These are phyloP conservation scores for Salvia sclarea DNA, from an alignment of 305 asterid genomes.

Conservation along the genomic window DNA sequence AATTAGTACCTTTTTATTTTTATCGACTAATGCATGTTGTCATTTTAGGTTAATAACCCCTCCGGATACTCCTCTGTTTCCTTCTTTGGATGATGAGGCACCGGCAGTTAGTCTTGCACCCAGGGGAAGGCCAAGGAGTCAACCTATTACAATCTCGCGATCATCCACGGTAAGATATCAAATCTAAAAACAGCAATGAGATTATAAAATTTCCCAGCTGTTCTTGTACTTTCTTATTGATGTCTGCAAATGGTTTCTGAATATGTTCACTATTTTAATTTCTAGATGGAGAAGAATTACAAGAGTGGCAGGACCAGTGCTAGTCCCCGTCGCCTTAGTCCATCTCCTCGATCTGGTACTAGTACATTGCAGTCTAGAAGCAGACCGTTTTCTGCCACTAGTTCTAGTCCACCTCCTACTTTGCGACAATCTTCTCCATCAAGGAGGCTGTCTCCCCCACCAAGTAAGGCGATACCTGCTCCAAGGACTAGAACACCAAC, in stretches of 20 bases:
- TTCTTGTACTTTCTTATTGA: slow-evolving; percentile 17
- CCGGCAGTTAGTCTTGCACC: slow-evolving; percentile 53
- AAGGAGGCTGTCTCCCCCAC: slow-evolving; percentile 76
- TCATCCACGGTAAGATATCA: slow-evolving; percentile 70
- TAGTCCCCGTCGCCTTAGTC: slow-evolving; percentile 87
- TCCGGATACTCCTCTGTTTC: slow-evolving; percentile 95
- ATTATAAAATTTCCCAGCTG: background rate
- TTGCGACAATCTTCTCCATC: slow-evolving; percentile 56
- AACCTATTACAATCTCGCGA: slow-evolving; percentile 78
- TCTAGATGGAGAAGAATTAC: slow-evolving; percentile 85
- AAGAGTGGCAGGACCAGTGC: slow-evolving; percentile 82
- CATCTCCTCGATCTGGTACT: slow-evolving; percentile 71
- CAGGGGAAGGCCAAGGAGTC: slow-evolving; percentile 93
- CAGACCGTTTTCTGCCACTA: slow-evolving; percentile 64
- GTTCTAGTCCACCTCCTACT: slow-evolving; percentile 77
- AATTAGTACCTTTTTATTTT: slow-evolving; percentile 30
- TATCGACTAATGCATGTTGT: slow-evolving; percentile 35
- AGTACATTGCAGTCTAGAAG: slow-evolving; percentile 65
- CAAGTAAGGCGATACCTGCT: slow-evolving; percentile 64
- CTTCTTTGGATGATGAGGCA: slow-evolving; percentile 85
- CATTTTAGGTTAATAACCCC: slow-evolving; percentile 89
- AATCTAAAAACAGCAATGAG: background rate
- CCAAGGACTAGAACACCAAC: slow-evolving; percentile 68
- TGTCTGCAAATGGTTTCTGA: slow-evolving; percentile 21
- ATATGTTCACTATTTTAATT: slow-evolving; percentile 38